Conservation (phyloP, 73 alveolate genomes). For the Blepharisma japonicum region DNA sequence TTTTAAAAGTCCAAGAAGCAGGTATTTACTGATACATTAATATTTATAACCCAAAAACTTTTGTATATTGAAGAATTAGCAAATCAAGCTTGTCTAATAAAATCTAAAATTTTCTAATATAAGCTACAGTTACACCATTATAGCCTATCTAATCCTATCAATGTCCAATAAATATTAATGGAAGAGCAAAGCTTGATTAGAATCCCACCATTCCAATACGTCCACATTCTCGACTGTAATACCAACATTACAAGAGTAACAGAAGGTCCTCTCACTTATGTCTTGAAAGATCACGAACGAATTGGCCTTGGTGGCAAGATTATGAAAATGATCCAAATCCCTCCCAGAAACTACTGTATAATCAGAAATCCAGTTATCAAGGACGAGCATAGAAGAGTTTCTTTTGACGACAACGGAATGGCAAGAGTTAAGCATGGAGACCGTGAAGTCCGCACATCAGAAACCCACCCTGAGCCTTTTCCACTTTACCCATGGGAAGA, state of each 20-base stretch:
- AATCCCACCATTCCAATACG: conserved; percentile 47
- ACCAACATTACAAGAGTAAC: conserved; percentile 50
- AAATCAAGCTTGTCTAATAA: too few species aligned
- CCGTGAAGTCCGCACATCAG: conserved; percentile 58
- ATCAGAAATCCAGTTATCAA: conserved; percentile 65
- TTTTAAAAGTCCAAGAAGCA: too few species aligned
- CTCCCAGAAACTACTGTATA: conserved; percentile 67
- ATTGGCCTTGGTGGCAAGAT: conserved; percentile 49
- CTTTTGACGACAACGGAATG: conserved; percentile 60
- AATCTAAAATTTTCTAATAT: too few species aligned
- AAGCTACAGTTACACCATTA: too few species aligned
- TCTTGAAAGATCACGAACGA: conserved; percentile 52
- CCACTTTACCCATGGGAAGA: conserved; percentile 76
- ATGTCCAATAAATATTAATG: conserved; percentile 12
- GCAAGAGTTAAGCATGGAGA: conserved; percentile 63
- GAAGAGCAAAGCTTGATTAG: conserved; percentile 39
- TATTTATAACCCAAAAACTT: too few species aligned
- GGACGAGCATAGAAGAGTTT: conserved; percentile 37
- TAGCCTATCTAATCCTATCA: too few species aligned
- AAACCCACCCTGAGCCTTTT: conserved; percentile 66
- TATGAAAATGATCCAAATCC: conserved; percentile 60
- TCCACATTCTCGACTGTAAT: conserved; percentile 55
- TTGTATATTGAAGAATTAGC: too few species aligned
- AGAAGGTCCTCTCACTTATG: conserved; percentile 61
- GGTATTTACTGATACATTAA: too few species aligned